Conservation (phyloP, 208 protist species). For the Trichomonas tenax region DNA sequence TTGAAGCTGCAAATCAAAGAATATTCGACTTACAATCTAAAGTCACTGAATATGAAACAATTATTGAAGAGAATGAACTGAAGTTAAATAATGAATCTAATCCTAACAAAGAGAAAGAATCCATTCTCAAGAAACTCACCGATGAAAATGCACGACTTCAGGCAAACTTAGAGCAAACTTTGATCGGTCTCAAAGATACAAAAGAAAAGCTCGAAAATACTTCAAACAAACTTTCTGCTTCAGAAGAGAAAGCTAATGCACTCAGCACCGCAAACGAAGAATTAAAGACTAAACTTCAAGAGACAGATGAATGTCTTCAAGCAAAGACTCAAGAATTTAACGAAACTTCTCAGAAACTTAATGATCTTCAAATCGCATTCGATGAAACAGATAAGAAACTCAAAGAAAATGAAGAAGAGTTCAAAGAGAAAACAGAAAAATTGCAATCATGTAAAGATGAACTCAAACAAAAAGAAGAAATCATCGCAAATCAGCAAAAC, state of each 20-base stretch:
- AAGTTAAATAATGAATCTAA: background rate
- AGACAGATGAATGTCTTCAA: background rate
- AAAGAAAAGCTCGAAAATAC: background rate
- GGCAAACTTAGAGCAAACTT: background rate
- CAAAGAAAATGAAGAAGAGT: background rate
- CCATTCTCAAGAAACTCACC: background rate
- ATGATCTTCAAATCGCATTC: background rate
- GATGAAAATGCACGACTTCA: background rate
- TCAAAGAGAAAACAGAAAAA: background rate
- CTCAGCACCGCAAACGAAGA: background rate
- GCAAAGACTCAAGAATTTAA: background rate
- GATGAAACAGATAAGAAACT: background rate
- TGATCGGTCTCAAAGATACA: background rate
- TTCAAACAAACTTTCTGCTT: background rate
- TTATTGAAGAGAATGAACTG: background rate
- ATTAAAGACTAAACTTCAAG: background rate
- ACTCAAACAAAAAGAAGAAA: background rate
- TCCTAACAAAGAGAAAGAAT: no score
- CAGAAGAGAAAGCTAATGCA: background rate
- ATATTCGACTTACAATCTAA: background rate
- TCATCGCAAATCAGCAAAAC: background rate
- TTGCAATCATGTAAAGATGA: background rate
- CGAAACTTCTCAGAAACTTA: background rate
- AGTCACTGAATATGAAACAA: background rate
- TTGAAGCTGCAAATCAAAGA: background rate